Evolutionary conservation across 2,329 filamentous ascomycete genomes (phyloP).

Genomic region (Penicillium olsonii): DNA sequence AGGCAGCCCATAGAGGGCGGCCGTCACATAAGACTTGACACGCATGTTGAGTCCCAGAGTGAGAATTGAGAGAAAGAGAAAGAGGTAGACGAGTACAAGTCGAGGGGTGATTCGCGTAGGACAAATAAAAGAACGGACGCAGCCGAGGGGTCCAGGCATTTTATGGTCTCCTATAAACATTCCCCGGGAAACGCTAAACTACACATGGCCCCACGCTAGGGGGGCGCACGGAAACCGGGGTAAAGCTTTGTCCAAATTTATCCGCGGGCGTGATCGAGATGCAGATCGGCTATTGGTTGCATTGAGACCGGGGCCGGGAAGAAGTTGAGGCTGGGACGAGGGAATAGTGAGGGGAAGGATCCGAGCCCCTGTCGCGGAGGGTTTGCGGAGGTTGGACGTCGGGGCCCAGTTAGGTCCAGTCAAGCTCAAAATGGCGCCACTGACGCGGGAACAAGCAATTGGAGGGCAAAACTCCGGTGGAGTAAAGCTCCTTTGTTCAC

Average conservation of each 20-base stretch:
- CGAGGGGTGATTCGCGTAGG: conserved; percentile 32
- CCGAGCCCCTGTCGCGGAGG: conserved; percentile 12
- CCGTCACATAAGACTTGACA: conserved; percentile 35
- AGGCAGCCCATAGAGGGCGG: conserved; percentile 36
- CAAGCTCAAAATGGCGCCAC: conserved; percentile 25
- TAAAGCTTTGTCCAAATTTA: conserved; percentile 23
- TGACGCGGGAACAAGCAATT: conserved; percentile 11
- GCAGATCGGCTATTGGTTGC: conserved; percentile 12
- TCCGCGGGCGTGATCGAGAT: conserved; percentile 20
- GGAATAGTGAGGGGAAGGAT: conserved; percentile 20
- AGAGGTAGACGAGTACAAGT: conserved; percentile 30
- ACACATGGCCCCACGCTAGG: conserved; percentile 28
- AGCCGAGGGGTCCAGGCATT: conserved; percentile 26
- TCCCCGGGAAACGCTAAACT: conserved; percentile 16
- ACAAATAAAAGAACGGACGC: conserved; percentile 29
- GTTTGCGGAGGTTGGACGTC: conserved; percentile 3
- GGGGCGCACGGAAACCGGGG: conserved; percentile 24
- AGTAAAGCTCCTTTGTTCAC: conserved; percentile 10
- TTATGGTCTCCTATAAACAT: conserved; percentile 23
- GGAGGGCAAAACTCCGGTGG: conserved; percentile 33
- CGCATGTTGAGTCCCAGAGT: conserved; percentile 38
- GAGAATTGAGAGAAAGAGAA: conserved; percentile 32
- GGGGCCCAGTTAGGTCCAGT: conserved; percentile 12
- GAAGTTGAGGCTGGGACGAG: conserved; percentile 7
- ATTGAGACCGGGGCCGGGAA: not conserved